These are phyloP conservation scores for Calonectria honghensis DNA, from an alignment of 2,329 filamentous ascomycete species.

Conservation along the genomic window DNA sequence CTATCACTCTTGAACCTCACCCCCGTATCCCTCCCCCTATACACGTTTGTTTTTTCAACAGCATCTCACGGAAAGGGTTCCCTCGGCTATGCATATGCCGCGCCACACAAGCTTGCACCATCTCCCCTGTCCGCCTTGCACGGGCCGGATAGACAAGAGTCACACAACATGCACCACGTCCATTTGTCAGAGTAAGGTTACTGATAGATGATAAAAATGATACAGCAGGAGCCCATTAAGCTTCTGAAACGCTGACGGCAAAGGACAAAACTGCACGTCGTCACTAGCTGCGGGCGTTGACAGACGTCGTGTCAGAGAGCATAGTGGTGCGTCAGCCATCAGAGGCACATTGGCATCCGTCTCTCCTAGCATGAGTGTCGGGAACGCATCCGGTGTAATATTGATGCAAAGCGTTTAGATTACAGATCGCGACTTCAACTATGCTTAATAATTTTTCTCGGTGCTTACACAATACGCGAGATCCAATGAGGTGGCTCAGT, in stretches of 20 bases:
- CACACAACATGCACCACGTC: constrained; percentile 14
- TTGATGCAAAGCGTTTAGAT: background rate
- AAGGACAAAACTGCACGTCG: background rate
- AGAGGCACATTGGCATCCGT: too few species aligned
- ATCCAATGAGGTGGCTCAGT: background rate
- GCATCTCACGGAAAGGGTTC: background rate
- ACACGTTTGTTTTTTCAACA: background rate
- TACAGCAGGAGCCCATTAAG: constrained; percentile 23
- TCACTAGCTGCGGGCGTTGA: constrained; percentile 3
- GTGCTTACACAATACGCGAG: background rate
- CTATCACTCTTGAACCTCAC: background rate
- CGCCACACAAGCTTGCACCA: constrained; percentile 11
- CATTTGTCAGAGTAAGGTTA: constrained; percentile 20
- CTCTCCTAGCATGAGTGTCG: background rate
- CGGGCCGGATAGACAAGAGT: constrained; percentile 23
- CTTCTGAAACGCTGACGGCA: constrained; percentile 20
- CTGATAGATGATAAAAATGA: constrained; percentile 13
- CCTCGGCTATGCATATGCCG: background rate
- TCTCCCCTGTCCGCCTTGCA: constrained; percentile 26
- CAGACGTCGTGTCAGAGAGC: background rate
- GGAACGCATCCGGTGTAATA: background rate
- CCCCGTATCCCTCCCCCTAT: background rate
- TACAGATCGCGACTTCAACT: background rate
- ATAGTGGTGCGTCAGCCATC: background rate
- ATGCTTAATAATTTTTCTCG: background rate